Base-by-base conservation (phyloP, 179 eudicot genomes). In the Carnegiea gigantea region DNA sequence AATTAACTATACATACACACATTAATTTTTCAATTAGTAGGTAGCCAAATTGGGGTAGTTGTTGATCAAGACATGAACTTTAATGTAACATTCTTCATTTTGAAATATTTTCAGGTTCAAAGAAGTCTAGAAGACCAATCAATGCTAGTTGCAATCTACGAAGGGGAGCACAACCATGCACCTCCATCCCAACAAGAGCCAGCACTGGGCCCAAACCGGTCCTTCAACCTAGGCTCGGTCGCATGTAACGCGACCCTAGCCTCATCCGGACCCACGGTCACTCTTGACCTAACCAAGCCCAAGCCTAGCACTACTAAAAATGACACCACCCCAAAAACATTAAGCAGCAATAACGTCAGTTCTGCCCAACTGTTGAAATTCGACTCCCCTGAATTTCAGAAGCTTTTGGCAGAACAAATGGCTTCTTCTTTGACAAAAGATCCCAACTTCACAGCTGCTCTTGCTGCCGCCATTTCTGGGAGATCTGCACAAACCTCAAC, bases 101-200 rank as follows among this genome's bases (percentile, higher is more conserved):
- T 26, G 68, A 71, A 17, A 7, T 70, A 15, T 5, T 9, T 64
- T 65, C 81, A 95, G 99, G 99, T 96, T 46, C 99, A 96, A 86
- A 92, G 99, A 90, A 96, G 97, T 81, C 85, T 89, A 6, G 97
- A 94, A 84, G 99, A 94, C 80, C 98, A 94, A 81, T 87, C 97
- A 20, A 78, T 94, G 70, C 26, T 94, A 48, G 97, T 94, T 0
- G 98, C 99, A 82, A 96, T 98, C 3, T 96, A 96, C 53, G 99
- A 96, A 87, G 99, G 99, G 4, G 99, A 96, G 57, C 99, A 96
- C 90, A 96, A 92, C 82, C 99, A 96, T 80, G 88, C 93, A 74
- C 84, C 81, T 53, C 91, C 91, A 33, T 46, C 92, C 54, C 91
- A 72, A 10, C 90, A 78, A 2, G 91, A 86, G 83, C 82, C 86